A percentile compares a stretch with the other conserved stretches of the same genome.
phyloP scores from a whole-genome alignment of 768 basidiomycete species.

The Lyophyllum atratum region DNA sequence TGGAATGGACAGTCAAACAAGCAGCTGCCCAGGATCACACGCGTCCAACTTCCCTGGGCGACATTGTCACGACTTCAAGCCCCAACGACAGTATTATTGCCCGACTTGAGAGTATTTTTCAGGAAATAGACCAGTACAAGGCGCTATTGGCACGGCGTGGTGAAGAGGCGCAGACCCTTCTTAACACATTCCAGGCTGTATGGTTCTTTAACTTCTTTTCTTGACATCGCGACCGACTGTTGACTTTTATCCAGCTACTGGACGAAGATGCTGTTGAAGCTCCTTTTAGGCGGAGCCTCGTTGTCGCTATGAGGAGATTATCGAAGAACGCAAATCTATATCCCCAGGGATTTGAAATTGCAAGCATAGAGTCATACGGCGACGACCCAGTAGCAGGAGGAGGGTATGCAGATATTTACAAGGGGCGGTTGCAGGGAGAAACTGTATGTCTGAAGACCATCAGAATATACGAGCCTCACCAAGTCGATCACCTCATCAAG shows the following conservation, averaged over 20 bases:
- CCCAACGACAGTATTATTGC: too few relatives aligned
- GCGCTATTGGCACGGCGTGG: too few relatives aligned
- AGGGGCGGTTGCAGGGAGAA: background rate
- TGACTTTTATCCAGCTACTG: constrained; percentile 1
- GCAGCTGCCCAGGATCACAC: too few relatives aligned
- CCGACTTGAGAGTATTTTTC: too few relatives aligned
- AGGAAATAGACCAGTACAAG: too few relatives aligned
- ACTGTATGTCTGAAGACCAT: constrained; percentile 3
- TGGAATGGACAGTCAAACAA: too few relatives aligned
- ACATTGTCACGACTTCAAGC: too few relatives aligned
- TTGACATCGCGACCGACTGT: too few relatives aligned
- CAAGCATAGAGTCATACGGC: background rate
- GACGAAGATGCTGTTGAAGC: background rate
- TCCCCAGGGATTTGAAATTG: background rate
- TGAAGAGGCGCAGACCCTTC: background rate
- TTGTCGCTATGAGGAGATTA: background rate
- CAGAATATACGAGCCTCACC: background rate
- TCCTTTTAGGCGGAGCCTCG: background rate
- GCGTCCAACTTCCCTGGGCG: too few relatives aligned
- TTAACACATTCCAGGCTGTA: background rate
- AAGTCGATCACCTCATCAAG: background rate
- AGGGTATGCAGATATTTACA: constrained; percentile 4
- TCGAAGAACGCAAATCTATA: background rate
- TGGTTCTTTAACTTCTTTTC: background rate
- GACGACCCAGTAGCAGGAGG: background rate